A percentile compares a stretch with the other conserved stretches of the same genome.
phyloP scores from a whole-genome alignment of 345 rosid genomes.

The Acer campestre region DNA sequence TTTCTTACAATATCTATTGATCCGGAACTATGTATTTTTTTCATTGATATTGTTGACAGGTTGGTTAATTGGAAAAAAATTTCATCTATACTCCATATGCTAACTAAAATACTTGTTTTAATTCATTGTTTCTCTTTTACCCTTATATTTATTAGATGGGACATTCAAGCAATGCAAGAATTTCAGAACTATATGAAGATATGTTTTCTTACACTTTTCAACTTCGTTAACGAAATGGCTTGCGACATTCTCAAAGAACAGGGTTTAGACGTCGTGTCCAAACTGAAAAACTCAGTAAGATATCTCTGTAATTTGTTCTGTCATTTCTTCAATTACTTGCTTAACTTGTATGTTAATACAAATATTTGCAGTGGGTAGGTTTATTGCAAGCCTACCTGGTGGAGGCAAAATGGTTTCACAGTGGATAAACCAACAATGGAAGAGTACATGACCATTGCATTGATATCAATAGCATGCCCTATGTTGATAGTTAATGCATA shows the following conservation, averaged over 20 bases:
- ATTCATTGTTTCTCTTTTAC: background rate
- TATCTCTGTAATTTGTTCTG: background rate
- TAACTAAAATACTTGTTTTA: no score
- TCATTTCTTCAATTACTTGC: no score
- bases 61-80: background rate
- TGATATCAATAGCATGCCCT: background rate
- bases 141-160: slow-evolving; percentile 29
- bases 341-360: no score
- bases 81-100: background rate
- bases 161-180: slow-evolving; percentile 12
- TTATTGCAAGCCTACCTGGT: background rate
- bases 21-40: no score
- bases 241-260: slow-evolving; percentile 16
- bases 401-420: slow-evolving; percentile 31
- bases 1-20: no score
- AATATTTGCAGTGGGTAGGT: no score
- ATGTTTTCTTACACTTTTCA: slow-evolving; percentile 32
- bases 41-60: background rate
- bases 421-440: slow-evolving; percentile 11
- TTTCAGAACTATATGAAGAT: slow-evolving; percentile 35
- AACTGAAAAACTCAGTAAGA: slow-evolving; percentile 19
- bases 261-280: background rate
- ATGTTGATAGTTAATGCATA: background rate
- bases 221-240: slow-evolving; percentile 31
- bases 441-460: slow-evolving; percentile 27